Evolutionary conservation across 495 filamentous ascomycete species (phyloP).

Genomic region (Daldinia grandis): DNA sequence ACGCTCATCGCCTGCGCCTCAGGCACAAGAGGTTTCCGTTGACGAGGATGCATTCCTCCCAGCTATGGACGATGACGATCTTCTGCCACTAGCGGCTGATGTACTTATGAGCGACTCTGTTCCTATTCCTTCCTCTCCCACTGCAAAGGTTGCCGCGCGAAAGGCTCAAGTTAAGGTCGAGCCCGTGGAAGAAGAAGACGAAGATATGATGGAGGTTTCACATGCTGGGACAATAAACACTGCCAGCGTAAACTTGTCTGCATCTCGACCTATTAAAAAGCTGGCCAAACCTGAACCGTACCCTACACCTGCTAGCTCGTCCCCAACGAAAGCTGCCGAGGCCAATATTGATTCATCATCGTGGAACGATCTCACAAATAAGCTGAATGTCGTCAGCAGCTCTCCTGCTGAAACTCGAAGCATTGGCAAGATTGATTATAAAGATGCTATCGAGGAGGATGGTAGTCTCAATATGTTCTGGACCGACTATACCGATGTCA

Average conservation of each 20-base stretch:
- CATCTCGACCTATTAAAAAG: conserved; percentile 81
- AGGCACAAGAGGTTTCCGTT: conserved; percentile 51
- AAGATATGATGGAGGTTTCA: conserved; percentile 84
- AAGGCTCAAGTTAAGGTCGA: conserved; percentile 73
- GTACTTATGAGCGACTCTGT: conserved; percentile 77
- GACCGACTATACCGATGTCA: conserved; percentile 94
- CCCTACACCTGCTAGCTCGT: conserved; percentile 77
- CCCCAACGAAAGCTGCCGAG: conserved; percentile 68
- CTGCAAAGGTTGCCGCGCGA: conserved; percentile 78
- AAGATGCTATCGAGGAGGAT: conserved; percentile 87
- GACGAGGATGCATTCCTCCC: conserved; percentile 64
- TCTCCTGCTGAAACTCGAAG: conserved; percentile 64
- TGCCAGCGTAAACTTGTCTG: conserved; percentile 84
- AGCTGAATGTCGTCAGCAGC: conserved; percentile 81
- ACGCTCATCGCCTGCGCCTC: conserved; percentile 56
- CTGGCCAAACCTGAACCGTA: conserved; percentile 69
- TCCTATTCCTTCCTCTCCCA: conserved; percentile 83
- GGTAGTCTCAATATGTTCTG: conserved; percentile 95
- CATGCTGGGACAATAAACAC: conserved; percentile 73
- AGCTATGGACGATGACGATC: conserved; percentile 65
- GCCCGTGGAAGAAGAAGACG: conserved; percentile 73
- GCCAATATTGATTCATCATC: conserved; percentile 75
- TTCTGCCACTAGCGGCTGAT: conserved; percentile 39
- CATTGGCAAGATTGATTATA: conserved; percentile 80
- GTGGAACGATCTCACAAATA: conserved; percentile 88